Evolutionary conservation across 2,329 filamentous ascomycete species (phyloP), one percentile per base, ranked within the genome.

Genomic region (Pyrenochaeta sp.): DNA sequence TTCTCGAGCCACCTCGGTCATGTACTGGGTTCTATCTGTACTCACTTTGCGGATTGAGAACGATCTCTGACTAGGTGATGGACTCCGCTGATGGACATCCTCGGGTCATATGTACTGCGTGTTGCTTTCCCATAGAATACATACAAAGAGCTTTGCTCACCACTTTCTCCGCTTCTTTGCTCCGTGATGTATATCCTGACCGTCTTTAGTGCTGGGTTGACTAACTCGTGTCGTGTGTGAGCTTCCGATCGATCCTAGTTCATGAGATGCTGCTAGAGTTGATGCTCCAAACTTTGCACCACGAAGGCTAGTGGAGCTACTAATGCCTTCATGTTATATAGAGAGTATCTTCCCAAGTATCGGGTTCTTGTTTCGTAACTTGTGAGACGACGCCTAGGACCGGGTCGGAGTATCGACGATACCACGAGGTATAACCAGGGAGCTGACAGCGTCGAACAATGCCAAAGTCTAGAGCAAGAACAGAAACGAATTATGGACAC

Each of bases 61-160:
- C 39, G 59, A 60, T 63, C 50, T 70, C 62, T 64, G 66, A 63
- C 54, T 51, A 58, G 22, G 50, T 64, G 63, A 62, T 59, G 62
- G 61, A 59, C 32, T 32, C 44, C 52, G 58, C 50, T 54, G 54
- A 54, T 48, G 47, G 51, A 47, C 45, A 34, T 48, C 22, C 5
- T 51, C 28, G 12, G 39, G 46, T 39, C 43, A 44, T 46, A 50
- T 47, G 42, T 44, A 50, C 19, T 50, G 40, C 60, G 56, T 56
- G 52, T 50, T 58, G 55, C 34, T 39, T 54, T 59, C 56, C 55
- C 27, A 54, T 48, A 54, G 34, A 58, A 25, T 32, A 43, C 49
- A 37, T 40, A 40, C 44, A n/a, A 60, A 58, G 59, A 66, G 61
- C 55, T 40, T 64, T 66, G 61, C 61, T 67, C 62, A 56, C 45